Conservation (phyloP, 257 asterid genomes). For the Gynochthodes officinalis region DNA sequence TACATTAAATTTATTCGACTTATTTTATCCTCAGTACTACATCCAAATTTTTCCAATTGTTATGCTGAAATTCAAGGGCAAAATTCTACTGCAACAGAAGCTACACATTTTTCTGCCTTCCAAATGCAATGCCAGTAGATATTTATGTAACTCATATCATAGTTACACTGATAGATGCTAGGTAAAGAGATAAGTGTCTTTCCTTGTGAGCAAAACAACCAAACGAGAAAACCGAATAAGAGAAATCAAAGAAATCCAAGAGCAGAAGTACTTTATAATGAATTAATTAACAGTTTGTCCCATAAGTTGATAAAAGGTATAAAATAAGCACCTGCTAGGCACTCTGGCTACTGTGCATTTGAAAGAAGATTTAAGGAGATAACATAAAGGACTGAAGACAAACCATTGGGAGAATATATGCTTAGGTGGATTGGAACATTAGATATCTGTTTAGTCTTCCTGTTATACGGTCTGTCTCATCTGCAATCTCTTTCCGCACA, state of each 20-base stretch:
- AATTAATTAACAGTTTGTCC: no score
- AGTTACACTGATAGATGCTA: neutral
- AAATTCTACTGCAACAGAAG: no score
- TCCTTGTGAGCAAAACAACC: neutral
- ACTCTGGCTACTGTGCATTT: neutral
- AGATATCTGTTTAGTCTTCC: slow-evolving; percentile 81
- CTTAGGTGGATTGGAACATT: slow-evolving; percentile 93
- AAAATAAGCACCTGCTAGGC: neutral
- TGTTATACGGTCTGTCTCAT: slow-evolving; percentile 94
- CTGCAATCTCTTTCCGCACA: slow-evolving; percentile 87
- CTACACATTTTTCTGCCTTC: no score
- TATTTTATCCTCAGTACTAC: neutral
- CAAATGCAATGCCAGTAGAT: neutral
- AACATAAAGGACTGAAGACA: slow-evolving; percentile 28
- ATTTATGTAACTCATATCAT: neutral
- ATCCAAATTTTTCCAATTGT: neutral
- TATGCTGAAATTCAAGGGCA: no score
- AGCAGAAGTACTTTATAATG: neutral
- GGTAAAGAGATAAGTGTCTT: neutral
- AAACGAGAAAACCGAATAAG: no score
- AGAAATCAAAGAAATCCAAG: no score
- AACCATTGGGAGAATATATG: slow-evolving; percentile 92
- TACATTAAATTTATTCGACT: neutral
- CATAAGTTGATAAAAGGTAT: neutral
- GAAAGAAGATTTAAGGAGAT: neutral